Evolutionary conservation across 1,284 basidiomycete species (phyloP).

Genomic region (Leccinum fuscescens): DNA sequence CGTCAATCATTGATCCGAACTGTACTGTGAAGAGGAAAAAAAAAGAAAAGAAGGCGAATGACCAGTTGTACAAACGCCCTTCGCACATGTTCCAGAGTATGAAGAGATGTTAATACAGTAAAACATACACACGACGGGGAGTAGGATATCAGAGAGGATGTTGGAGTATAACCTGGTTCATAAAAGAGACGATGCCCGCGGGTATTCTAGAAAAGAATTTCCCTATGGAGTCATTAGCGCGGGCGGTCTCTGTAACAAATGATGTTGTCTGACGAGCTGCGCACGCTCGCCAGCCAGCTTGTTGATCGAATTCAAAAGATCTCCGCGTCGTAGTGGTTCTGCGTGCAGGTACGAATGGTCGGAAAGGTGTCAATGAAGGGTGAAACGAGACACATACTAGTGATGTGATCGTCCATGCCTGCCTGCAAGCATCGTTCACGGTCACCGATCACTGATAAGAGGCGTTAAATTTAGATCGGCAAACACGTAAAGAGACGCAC

Average conservation of each 20-base stretch:
- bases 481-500: constrained; percentile 44
- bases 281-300: constrained; percentile 58
- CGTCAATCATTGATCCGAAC: neutral
- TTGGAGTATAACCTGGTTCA: neutral
- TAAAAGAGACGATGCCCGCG: neutral
- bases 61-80: neutral
- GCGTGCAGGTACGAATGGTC: constrained; percentile 5
- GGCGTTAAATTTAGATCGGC: constrained; percentile 14
- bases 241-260: constrained; percentile 33
- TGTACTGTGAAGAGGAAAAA: neutral
- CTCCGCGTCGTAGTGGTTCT: constrained; percentile 75
- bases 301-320: constrained; percentile 75
- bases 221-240: constrained; percentile 29
- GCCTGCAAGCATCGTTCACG: constrained; percentile 90
- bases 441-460: constrained; percentile 84
- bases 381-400: constrained; percentile 49
- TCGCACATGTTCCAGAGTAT: neutral
- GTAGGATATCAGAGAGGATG: constrained; percentile 21
- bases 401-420: constrained; percentile 82
- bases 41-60: neutral
- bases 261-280: constrained; percentile 32
- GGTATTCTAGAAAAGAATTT: constrained; percentile 3
- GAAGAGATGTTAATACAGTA: constrained; percentile 18
- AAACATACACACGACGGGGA: neutral
- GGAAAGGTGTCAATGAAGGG: neutral